Evolutionary conservation across 2,329 filamentous ascomycete genomes (phyloP), one percentile per base, ranked within the genome.

Genomic region (Byssoonygena ceratinophila): DNA sequence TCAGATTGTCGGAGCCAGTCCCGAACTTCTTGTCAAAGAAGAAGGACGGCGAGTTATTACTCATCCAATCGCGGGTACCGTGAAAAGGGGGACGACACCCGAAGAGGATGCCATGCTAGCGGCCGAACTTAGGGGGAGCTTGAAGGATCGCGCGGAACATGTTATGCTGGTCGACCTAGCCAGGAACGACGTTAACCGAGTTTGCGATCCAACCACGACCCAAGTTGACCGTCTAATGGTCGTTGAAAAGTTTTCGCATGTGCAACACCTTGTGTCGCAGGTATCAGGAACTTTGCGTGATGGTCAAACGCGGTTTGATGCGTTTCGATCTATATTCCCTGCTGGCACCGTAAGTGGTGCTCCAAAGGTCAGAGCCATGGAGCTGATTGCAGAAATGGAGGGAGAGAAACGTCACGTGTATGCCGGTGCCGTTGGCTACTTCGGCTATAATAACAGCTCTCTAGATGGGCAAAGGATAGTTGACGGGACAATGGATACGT

Each of bases 131-230:
- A 79, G 82, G 45, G 79, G 74, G 62, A 94, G 84, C 51, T 76
- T 95, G 59, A 97, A 98, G 71, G 92, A 98, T 73, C 82, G 87
- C 50, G 87, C 87, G 47, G 87, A 94, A 72, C 89, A 97, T 74
- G 90, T 97, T 63, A 98, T 98, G 92, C 75, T 98, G 60, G 92
- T 97, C 44, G 91, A 98, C 67, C 76, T 97, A 52, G 92, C 92
- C 11, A 82, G 92, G 54, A 97, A 98, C 75, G 92, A 98, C 68
- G 82, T 98, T 60, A 97, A 96, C 73, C 84, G 92, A 46, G 87
- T 98, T 20, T 94, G 88, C 68, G 89, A 96, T 70, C 92, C 92
- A 16, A 75, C 84, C 34, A 87, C 87, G 25, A 95, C 91, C 27
- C 82, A 87, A 56, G 92, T 97, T 23, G 92, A 98, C 74, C 81